These are phyloP conservation scores for Macrophomina pseudophaseolina DNA, from an alignment of 2,329 filamentous ascomycete species.

Conservation along the genomic window DNA sequence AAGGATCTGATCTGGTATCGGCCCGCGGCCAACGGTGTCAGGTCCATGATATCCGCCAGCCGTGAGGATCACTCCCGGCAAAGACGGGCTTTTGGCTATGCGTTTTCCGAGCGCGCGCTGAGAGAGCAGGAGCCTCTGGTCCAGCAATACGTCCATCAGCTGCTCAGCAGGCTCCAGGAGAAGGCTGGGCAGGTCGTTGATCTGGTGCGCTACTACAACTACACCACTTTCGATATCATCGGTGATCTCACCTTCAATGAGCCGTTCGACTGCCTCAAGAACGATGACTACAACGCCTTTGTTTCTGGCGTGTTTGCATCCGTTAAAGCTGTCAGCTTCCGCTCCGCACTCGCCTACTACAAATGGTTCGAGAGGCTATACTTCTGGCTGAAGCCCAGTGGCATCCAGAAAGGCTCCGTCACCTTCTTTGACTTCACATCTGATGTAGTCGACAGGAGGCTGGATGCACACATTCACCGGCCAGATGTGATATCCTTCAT, in stretches of 20 bases:
- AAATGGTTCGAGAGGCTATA: conserved; percentile 41
- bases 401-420: background rate
- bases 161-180: conserved; percentile 46
- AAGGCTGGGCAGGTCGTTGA: conserved; percentile 38
- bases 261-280: conserved; percentile 32
- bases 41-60: conserved; percentile 45
- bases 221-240: conserved; percentile 34
- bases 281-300: conserved; percentile 14
- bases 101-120: conserved; percentile 48
- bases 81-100: conserved; percentile 46
- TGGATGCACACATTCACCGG: background rate
- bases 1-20: conserved; percentile 39
- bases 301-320: conserved; percentile 17
- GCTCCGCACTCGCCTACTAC: conserved; percentile 39
- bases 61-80: conserved; percentile 47
- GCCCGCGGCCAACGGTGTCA: conserved; percentile 40
- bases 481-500: conserved; percentile 5
- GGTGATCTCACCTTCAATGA: conserved; percentile 35
- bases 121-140: conserved; percentile 48
- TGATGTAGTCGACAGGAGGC: background rate
- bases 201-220: conserved; percentile 41
- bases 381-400: conserved; percentile 38
- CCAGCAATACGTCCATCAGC: conserved; percentile 46
- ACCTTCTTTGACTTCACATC: conserved; percentile 35
- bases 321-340: conserved; percentile 3